Percentiles rank a stretch among this genome's conserved stretches.
These are phyloP conservation scores for Globisporangium abappressorium DNA, from an alignment of 352 stramenopile genomes.

Conservation along the genomic window DNA sequence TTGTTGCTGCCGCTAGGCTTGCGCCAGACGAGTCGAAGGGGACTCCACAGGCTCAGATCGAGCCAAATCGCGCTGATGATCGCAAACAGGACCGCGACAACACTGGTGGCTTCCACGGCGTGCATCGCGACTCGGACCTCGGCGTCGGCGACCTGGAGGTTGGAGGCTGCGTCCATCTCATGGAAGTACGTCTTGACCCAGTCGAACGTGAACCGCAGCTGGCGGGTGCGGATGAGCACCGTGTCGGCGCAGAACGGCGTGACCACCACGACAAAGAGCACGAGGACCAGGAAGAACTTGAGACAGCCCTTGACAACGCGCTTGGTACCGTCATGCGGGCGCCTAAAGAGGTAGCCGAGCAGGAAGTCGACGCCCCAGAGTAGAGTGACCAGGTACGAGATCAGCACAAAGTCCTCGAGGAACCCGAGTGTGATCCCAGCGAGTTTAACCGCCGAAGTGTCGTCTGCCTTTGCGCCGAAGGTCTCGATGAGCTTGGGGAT, in stretches of 20 bases:
- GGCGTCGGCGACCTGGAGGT: slow-evolving; percentile 27
- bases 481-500: slow-evolving; percentile 27
- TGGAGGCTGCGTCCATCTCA: slow-evolving; percentile 27
- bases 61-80: slow-evolving; percentile 19
- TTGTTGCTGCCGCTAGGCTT: too few species aligned
- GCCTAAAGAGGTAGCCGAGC: too few species aligned
- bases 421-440: slow-evolving; percentile 26
- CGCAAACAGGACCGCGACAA: slow-evolving; percentile 22
- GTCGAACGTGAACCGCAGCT: slow-evolving; percentile 47
- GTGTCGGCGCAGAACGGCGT: slow-evolving; percentile 32
- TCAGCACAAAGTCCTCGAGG: slow-evolving; percentile 39
- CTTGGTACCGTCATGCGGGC: slow-evolving; percentile 4
- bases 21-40: background rate
- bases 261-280: slow-evolving; percentile 23
- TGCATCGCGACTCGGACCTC: slow-evolving; percentile 21
- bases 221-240: slow-evolving; percentile 30
- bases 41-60: slow-evolving; percentile 31
- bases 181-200: slow-evolving; percentile 34
- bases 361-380: slow-evolving; percentile 21
- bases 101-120: slow-evolving; percentile 10
- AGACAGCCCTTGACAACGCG: background rate
- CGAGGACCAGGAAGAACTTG: slow-evolving; percentile 29
- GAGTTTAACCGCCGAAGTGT: slow-evolving; percentile 15
- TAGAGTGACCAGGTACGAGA: slow-evolving; percentile 23
- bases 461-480: slow-evolving; percentile 23